Percentiles rank a stretch among this genome's conserved stretches.
phyloP scores from a whole-genome alignment of 2,329 filamentous ascomycete genomes.

The Pleomassaria siparia region DNA sequence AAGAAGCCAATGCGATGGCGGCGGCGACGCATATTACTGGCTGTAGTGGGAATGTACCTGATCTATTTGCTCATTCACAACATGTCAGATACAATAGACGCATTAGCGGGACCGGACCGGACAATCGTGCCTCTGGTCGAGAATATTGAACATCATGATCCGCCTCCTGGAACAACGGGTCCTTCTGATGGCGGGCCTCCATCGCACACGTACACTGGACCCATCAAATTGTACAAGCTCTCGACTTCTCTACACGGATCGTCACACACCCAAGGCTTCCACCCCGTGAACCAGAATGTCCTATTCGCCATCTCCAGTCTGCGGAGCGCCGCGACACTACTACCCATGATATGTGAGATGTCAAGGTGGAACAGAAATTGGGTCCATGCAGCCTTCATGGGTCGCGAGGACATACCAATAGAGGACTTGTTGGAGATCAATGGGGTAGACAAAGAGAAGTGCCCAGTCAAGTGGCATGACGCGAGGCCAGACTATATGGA shows the following conservation, averaged over 20 bases:
- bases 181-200: constrained; percentile 17
- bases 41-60: constrained; percentile 45
- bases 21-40: constrained; percentile 51
- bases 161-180: constrained; percentile 27
- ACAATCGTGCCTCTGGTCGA: constrained; percentile 5
- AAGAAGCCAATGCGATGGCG: constrained; percentile 44
- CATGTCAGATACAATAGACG: constrained; percentile 49
- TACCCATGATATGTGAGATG: constrained; percentile 90
- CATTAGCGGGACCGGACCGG: background rate
- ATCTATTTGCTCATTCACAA: constrained; percentile 68
- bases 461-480: constrained; percentile 69
- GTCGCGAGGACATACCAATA: constrained; percentile 69
- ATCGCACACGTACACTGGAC: constrained; percentile 61
- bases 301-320: constrained; percentile 78
- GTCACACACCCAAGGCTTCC: constrained; percentile 54
- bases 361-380: constrained; percentile 65
- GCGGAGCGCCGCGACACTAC: constrained; percentile 68
- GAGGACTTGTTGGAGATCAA: constrained; percentile 74
- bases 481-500: constrained; percentile 73
- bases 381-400: constrained; percentile 81
- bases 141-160: constrained; percentile 27
- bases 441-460: constrained; percentile 68
- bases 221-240: constrained; percentile 68
- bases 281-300: constrained; percentile 65
- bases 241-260: constrained; percentile 64